A percentile compares a stretch with the other conserved stretches of the same genome.
These are phyloP conservation scores for Scenedesmus sp. DNA, from an alignment of 163 green algal species.

Conservation along the genomic window DNA sequence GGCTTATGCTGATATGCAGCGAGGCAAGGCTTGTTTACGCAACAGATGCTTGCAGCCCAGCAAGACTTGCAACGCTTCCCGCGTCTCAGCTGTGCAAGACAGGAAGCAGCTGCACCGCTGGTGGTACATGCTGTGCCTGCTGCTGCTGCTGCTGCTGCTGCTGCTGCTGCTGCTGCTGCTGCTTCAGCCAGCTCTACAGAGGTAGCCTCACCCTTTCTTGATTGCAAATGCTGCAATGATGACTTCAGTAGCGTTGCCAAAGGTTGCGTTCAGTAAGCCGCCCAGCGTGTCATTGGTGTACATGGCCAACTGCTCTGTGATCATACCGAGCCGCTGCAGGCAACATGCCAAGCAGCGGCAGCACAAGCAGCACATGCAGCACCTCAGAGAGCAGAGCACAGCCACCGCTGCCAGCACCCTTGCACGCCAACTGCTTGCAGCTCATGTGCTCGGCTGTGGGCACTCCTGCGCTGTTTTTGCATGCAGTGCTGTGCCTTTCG, in stretches of 20 bases:
- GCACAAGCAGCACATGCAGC: background rate
- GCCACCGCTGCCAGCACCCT: background rate
- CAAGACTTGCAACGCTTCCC: no score
- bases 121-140: background rate
- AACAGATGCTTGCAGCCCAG: no score
- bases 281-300: conserved; percentile 84
- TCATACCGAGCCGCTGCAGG: conserved; percentile 75
- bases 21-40: no score
- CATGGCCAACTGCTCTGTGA: conserved; percentile 85
- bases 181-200: background rate
- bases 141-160: background rate
- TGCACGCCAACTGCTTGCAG: background rate
- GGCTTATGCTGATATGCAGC: background rate
- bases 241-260: conserved; percentile 90
- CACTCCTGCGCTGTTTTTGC: no score
- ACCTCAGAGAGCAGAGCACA: background rate
- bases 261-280: conserved; percentile 86
- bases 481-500: no score
- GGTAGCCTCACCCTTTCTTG: conserved; percentile 50
- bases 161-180: background rate
- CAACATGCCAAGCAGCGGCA: background rate
- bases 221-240: conserved; percentile 79
- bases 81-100: no score
- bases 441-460: no score
- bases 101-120: background rate